Evolutionary conservation across 2,329 filamentous ascomycete species (phyloP).

Genomic region (Aspergillus fumigatiaffinis): DNA sequence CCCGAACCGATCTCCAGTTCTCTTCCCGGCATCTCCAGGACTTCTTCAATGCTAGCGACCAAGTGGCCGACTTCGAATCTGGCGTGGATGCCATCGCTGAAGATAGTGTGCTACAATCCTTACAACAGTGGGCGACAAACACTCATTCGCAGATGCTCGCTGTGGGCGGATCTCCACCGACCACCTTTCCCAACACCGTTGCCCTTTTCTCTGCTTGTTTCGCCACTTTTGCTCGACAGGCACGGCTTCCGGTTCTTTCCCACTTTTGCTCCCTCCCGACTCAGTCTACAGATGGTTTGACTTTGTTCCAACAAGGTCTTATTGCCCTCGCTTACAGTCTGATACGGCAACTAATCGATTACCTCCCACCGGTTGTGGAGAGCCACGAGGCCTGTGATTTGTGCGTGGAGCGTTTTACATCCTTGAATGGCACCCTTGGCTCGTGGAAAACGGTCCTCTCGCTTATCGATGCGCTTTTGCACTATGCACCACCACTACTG

Average conservation of each 20-base stretch:
- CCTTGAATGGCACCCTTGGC: constrained; percentile 30
- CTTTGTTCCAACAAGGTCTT: constrained; percentile 26
- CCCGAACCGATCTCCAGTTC: constrained; percentile 29
- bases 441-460: constrained; percentile 35
- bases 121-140: constrained; percentile 34
- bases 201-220: constrained; percentile 34
- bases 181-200: constrained; percentile 23
- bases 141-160: constrained; percentile 31
- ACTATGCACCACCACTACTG: constrained; percentile 33
- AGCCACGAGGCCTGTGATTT: constrained; percentile 32
- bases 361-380: constrained; percentile 33
- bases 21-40: constrained; percentile 34
- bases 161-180: constrained; percentile 27
- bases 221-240: constrained; percentile 27
- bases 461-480: constrained; percentile 33
- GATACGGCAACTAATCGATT: constrained; percentile 37
- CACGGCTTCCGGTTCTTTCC: constrained; percentile 31
- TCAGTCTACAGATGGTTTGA: constrained; percentile 18
- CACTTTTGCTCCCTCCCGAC: constrained; percentile 33
- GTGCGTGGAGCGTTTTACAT: constrained; percentile 32
- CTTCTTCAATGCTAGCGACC: constrained; percentile 34
- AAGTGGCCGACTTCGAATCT: constrained; percentile 27
- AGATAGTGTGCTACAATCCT: constrained; percentile 21
- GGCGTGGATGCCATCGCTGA: constrained; percentile 26
- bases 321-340: constrained; percentile 38